Evolutionary conservation across 1,284 basidiomycete genomes (phyloP), one percentile per base, ranked within the genome.

Genomic region (Leccinum griseonigrum): DNA sequence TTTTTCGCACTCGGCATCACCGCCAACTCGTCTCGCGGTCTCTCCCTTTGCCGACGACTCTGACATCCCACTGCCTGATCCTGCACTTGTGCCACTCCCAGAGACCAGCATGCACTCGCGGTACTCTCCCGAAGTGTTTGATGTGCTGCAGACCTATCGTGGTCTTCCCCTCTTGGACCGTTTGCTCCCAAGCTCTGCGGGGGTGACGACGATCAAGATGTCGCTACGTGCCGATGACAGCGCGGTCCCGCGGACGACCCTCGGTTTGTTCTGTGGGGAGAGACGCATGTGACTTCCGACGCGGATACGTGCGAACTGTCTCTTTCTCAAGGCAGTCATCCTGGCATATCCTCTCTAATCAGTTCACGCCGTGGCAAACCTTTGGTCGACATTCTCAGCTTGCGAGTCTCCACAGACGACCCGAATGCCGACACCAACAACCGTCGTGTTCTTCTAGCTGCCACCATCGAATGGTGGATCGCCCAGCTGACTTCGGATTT

Each of bases 391-490:
- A 65, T 75, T 3, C 75, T 79, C 1, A 68, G 63, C 18, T 46
- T 77, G 8, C 74, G 69, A 18, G 60, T 73, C 22, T 57, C 69
- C 0, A 31, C 58, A 6, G 65, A 74, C 18, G 66, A 71, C 34
- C 53, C 64, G 4, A 60, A 43, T 6, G 50, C 31, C 18, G 59
- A 60, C 16, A 18, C 59, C 3, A 71, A 73, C 46, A 67, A 71
- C 26, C 78, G 79, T 66, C 84, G 81, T 66, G 78, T 91, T 36
- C 77, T 95, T 14, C 79, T 95, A 38, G 93, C 91, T 0, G 92
- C 93, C 4, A 94, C 92, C 4, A 91, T 95, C 66, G 93, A 95
- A 72, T 86, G 93, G 1, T 94, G 92, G 91, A 88, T 95, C 61
- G 92, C 91, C 1, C 92, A 95, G 71, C 78, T 95, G 54, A 95